Evolutionary conservation across 2,329 filamentous ascomycete genomes (phyloP), one percentile per base, ranked within the genome.

Genomic region (Scytalidium sp.): DNA sequence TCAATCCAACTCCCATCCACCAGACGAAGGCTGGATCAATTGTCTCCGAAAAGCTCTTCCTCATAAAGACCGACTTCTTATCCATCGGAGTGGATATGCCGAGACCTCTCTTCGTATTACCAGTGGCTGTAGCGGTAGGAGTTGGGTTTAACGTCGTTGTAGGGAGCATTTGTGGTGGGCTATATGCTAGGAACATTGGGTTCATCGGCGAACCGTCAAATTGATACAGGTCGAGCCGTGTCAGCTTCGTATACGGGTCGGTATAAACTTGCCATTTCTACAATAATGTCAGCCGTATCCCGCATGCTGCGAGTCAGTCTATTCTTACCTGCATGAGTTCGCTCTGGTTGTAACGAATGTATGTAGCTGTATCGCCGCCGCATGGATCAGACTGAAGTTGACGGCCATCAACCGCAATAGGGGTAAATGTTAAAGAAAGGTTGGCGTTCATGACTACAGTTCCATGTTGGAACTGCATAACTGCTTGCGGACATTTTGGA

Each of bases 391-490:
- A 88, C 49, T 80, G 69, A 21, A 88, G 66, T 68, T 88, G 84
- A 50, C 86, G 75, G 17, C 86, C 86, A 62, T 90, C 86, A 2
- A 82, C 78, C 19, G 71, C 72, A 57, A 88, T 80, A 3, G 86
- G 85, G 5, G 68, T 75, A 45, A 88, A 69, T 5, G 67, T 66
- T 20, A 90, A 67, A 4, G 79, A 82, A 40, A 83, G 81, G 60
- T 87, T 79, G 19, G 69, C 59, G 41, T 75, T 70, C 56, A 82
- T 70, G 4, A 71, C 69, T 63, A 81, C 87, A 48, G 67, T 80
- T 40, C 86, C 86, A 63, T 90, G 86, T 63, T 90, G 86, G 76
- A 81, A 90, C 68, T 88, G 84, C 73, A 89, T 81, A 43, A 88
- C 77, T 8, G 79, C 83, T 47, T 75, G 73, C 2, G 84, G 80